Conservation (phyloP, 371 early-diverging fungal species). For the Lichtheimia ornata region DNA sequence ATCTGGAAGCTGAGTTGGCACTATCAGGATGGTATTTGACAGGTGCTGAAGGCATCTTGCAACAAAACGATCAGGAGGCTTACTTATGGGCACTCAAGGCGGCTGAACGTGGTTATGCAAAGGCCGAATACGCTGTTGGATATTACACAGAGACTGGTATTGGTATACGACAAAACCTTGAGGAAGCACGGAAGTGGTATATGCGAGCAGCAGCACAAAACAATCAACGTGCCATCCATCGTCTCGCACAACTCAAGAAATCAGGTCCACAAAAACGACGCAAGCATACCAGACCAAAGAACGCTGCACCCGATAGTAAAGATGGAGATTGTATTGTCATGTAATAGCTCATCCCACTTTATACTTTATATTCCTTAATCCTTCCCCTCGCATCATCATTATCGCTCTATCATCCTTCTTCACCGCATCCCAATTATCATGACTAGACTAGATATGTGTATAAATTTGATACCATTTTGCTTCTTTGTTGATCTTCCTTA, state of each 20-base stretch:
- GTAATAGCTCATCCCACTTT: conserved; percentile 16
- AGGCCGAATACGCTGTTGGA: conserved; percentile 91
- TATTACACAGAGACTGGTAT: conserved; percentile 84
- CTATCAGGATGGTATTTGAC: conserved; percentile 92
- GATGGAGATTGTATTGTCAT: conserved; percentile 48
- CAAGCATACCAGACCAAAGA: conserved; percentile 34
- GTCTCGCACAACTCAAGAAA: conserved; percentile 74
- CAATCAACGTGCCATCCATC: conserved; percentile 71
- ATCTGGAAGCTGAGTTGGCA: conserved; percentile 82
- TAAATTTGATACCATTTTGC: no score
- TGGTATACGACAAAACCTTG: conserved; percentile 66
- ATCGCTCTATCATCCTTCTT: not conserved
- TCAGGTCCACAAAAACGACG: conserved; percentile 46
- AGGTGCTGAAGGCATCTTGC: conserved; percentile 78
- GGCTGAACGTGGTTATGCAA: conserved; percentile 79
- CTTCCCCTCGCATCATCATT: not conserved
- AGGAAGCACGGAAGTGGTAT: conserved; percentile 81
- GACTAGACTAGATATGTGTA: no score
- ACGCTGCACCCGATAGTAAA: conserved; percentile 26
- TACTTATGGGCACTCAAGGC: conserved; percentile 88
- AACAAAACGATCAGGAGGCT: conserved; percentile 82
- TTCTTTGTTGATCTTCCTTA: no score
- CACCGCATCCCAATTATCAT: not conserved
- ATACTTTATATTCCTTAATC: not conserved
- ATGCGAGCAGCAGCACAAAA: conserved; percentile 75